Base-by-base conservation (phyloP, 2,329 filamentous ascomycete genomes). In the Colletotrichum tropicale region DNA sequence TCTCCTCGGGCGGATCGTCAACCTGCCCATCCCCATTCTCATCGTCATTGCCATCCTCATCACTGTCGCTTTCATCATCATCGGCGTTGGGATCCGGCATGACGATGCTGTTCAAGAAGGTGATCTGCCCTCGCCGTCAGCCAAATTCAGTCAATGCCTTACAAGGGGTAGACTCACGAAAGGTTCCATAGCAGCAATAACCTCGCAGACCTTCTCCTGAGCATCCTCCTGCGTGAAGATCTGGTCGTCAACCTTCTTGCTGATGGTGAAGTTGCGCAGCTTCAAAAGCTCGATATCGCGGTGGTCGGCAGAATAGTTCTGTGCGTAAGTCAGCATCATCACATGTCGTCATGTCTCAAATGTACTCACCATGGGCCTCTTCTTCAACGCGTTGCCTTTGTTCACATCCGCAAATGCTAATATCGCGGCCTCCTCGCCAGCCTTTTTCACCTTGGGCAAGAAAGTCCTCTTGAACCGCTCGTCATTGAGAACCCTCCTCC, bases 261-360 rank as follows among this genome's bases (percentile, higher is more conserved):
- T 89, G 26, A 98, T 85, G 0, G 94, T 96, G 82, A 94, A 98
- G 83, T 93, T 97, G 76, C 93, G 91, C 81, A 98, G 88, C 80
- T 95, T 94, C 71, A 98, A 88, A 68, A 98, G 89, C 71, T 93
- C 92, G 80, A 98, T 96, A 79, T 98, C 94, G 56, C 90, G 87
- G 82, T 98, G 94, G 74, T 94, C 92, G 24, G 90, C 89, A 60
- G 91, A 87, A 81, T 94, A 98, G 62, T 94, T 95, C 94, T 96
- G 81, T 48, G 6, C 28, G 36, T 30, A 48, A 67, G 43, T 70
- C 26, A 26, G 68, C 30, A 61, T 68, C 21, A n/a, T 32, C 26
- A 62, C 18, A 12, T 34, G 0, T 43, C 65, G 24, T 13, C 8
- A 6, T 3, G 48, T 58, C 62, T 38, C 30, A 56, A 71, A 8